Evolutionary conservation across 2,329 filamentous ascomycete species (phyloP).

Genomic region (Aureobasidium leucospermi): DNA sequence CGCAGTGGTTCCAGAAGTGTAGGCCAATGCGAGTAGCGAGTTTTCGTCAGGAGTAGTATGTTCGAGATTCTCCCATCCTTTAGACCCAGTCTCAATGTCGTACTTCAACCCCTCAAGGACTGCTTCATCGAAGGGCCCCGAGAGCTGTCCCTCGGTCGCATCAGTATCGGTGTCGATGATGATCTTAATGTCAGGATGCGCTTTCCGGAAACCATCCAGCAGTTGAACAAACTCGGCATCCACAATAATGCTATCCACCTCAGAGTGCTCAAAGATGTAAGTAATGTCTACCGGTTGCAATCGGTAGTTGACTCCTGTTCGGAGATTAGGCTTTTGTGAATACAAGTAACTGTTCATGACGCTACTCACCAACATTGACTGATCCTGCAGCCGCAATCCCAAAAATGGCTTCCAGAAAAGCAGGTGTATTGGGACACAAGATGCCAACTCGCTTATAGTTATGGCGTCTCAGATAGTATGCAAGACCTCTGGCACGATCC

Average conservation of each 20-base stretch:
- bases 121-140: conserved; percentile 75
- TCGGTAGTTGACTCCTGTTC: conserved; percentile 56
- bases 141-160: conserved; percentile 62
- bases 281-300: conserved; percentile 77
- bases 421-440: conserved; percentile 85
- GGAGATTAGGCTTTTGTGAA: not conserved
- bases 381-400: conserved; percentile 76
- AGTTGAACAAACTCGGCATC: conserved; percentile 72
- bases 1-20: conserved; percentile 90
- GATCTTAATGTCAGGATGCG: conserved; percentile 57
- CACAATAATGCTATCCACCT: conserved; percentile 80
- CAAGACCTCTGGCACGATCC: conserved; percentile 77
- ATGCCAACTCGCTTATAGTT: conserved; percentile 73
- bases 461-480: conserved; percentile 76
- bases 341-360: conserved; percentile 16
- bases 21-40: conserved; percentile 75
- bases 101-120: conserved; percentile 71
- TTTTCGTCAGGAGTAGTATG: conserved; percentile 68
- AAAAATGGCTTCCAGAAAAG: conserved; percentile 85
- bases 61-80: conserved; percentile 72
- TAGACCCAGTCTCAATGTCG: conserved; percentile 57
- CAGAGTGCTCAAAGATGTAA: conserved; percentile 84
- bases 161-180: conserved; percentile 84
- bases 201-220: conserved; percentile 57
- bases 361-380: conserved; percentile 56